Evolutionary conservation across 192 early-diverging fungal genomes (phyloP), one percentile per base, ranked within the genome.

Genomic region (Coemansia pectinata): DNA sequence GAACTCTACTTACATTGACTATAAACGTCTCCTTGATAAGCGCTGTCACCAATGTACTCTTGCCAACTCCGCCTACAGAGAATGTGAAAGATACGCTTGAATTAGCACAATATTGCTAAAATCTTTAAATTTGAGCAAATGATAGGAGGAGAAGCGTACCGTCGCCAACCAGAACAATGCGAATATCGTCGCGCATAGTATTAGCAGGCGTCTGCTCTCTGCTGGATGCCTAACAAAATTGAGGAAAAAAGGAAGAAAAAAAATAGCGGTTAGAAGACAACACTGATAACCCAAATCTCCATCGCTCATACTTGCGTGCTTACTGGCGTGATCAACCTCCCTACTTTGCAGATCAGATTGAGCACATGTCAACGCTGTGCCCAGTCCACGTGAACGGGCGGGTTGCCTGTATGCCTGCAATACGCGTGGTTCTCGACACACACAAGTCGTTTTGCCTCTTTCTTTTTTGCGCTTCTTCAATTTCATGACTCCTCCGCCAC

Each of bases 1-100:
- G 6, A 33, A 29, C 31, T 57, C 59, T 23, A 58, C 81, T 74
- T 74, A 97, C 97, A 79, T 95, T 93, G 34, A 92, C 87, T 27
- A 99, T 90, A 87, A 94, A 99, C 5, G 91, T 88, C 73, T 99
- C 98, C 73, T 96, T 98, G 71, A 98, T 98, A 44, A 99, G 90
- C 14, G 96, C 92, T 31, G 95, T 97, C 65, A 99, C 94, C 66
- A 99, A 79, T 27, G 98, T 96, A 77, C 94, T 96, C 74, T 99
- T 99, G 61, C 98, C 98, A 62, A 96, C 95, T 45, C 90, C 89
- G 76, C 94, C 84, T 85, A 79, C 60, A 52, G 53, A 63, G 11
- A 48, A 23, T 34, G 36, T 10, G 21, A 48, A 48, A 58, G 11
- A 59, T 65, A 41, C 41, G 60, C 14, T 29, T 50, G 42, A 45